Evolutionary conservation across 768 basidiomycete genomes (phyloP).

Genomic region (Heimioporus sp.): DNA sequence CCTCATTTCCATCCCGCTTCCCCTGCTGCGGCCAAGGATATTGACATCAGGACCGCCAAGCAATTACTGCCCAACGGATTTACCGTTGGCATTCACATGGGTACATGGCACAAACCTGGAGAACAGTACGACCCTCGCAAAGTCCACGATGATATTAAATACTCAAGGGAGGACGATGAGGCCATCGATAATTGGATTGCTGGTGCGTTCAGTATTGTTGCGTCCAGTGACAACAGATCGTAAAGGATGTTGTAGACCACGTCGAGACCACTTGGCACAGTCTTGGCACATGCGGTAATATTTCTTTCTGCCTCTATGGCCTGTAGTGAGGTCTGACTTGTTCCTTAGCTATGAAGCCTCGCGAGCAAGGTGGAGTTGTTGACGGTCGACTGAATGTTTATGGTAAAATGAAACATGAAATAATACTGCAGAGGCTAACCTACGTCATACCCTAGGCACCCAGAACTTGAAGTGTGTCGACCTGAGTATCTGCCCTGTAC

Average conservation of each 20-base stretch:
- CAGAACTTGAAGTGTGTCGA: slow-evolving; percentile 67
- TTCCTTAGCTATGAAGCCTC: slow-evolving; percentile 55
- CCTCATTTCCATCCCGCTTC: slow-evolving; percentile 73
- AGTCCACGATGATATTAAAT: slow-evolving; percentile 64
- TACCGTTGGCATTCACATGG: slow-evolving; percentile 74
- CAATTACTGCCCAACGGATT: slow-evolving; percentile 56
- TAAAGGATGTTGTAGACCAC: slow-evolving; percentile 38
- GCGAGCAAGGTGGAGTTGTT: slow-evolving; percentile 64
- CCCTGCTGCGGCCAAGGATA: slow-evolving; percentile 55
- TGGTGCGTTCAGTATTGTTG: slow-evolving; percentile 15
- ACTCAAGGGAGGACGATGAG: slow-evolving; percentile 64
- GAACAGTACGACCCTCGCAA: slow-evolving; percentile 53
- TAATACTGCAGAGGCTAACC: background rate
- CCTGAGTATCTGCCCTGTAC: slow-evolving; percentile 69
- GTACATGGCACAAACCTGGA: slow-evolving; percentile 58
- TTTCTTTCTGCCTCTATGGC: background rate
- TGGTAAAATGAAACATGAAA: slow-evolving; percentile 19
- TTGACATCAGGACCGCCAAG: slow-evolving; percentile 68
- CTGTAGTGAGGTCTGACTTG: background rate
- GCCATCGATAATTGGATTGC: slow-evolving; percentile 72
- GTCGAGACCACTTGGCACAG: slow-evolving; percentile 81
- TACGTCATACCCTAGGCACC: slow-evolving; percentile 38
- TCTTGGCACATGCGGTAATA: slow-evolving; percentile 44
- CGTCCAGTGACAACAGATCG: background rate
- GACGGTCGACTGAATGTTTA: slow-evolving; percentile 62